Evolutionary conservation across 2,329 filamentous ascomycete species (phyloP).

Genomic region (Alternaria postmessia): DNA sequence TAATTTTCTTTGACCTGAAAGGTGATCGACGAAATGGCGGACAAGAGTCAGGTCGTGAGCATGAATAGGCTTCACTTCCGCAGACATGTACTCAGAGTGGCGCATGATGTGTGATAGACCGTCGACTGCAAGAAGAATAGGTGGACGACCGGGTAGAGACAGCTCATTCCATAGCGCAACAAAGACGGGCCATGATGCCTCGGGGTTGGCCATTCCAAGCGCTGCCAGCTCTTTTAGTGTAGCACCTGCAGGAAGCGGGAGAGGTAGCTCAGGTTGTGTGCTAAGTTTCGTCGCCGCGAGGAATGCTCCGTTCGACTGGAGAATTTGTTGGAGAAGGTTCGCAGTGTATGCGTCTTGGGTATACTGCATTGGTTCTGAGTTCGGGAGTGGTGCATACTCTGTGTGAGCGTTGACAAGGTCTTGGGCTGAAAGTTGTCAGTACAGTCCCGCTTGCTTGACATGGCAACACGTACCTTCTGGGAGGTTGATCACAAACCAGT

Average conservation of each 20-base stretch:
- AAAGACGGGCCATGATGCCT: constrained; percentile 82
- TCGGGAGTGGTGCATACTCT: constrained; percentile 76
- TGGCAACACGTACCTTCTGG: constrained; percentile 74
- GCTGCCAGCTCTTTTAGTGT: constrained; percentile 73
- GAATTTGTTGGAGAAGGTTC: constrained; percentile 75
- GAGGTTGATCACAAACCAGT: constrained; percentile 88
- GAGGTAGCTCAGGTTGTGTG: constrained; percentile 65
- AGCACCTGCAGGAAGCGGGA: constrained; percentile 65
- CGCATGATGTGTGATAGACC: constrained; percentile 83
- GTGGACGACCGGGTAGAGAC: constrained; percentile 63
- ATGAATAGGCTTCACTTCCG: constrained; percentile 78
- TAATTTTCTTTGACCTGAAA: constrained; percentile 60
- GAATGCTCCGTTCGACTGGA: constrained; percentile 73
- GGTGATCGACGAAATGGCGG: constrained; percentile 75
- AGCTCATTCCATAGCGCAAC: constrained; percentile 84
- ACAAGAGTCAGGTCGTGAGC: constrained; percentile 83
- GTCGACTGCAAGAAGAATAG: constrained; percentile 79
- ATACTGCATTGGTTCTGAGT: constrained; percentile 65
- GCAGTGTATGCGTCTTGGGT: constrained; percentile 81
- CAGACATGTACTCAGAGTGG: constrained; percentile 75
- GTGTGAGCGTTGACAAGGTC: constrained; percentile 83
- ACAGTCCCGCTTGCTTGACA: not conserved
- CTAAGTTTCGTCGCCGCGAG: constrained; percentile 64
- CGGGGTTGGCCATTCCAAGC: constrained; percentile 74
- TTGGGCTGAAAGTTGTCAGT: constrained; percentile 65